phyloP scores from a whole-genome alignment of 331 rosid genomes.

The Malus hybrid region DNA sequence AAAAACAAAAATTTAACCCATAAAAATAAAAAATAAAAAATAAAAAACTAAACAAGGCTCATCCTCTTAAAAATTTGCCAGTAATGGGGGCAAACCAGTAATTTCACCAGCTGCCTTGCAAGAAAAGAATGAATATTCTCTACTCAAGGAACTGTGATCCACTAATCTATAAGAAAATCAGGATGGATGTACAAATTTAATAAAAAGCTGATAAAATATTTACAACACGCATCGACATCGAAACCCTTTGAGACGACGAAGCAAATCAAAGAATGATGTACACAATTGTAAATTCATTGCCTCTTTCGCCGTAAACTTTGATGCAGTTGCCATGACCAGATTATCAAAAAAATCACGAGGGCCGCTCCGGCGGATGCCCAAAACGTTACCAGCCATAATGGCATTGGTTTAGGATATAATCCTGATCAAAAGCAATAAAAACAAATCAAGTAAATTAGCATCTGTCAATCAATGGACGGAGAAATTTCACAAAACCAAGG shows the following conservation, averaged over 20 bases:
- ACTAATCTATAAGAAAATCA: conserved; percentile 44
- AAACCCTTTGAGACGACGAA: conserved; percentile 37
- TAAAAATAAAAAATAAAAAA: neutral
- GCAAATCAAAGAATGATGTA: conserved; percentile 52
- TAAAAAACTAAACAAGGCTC: conserved; percentile 6
- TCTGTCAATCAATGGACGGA: neutral
- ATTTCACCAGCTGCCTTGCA: conserved; percentile 24
- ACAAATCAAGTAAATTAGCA: neutral
- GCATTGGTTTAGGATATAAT: conserved; percentile 86
- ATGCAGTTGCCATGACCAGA: conserved; percentile 85
- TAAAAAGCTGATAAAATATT: conserved; percentile 36
- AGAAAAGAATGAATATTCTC: conserved; percentile 28
- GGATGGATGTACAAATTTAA: conserved; percentile 47
- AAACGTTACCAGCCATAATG: conserved; percentile 62
- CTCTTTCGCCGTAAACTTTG: conserved; percentile 59
- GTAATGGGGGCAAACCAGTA: conserved; percentile 24
- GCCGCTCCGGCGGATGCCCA: conserved; percentile 58
- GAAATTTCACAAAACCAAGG: neutral
- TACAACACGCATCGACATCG: conserved; percentile 47
- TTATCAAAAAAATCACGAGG: conserved; percentile 41
- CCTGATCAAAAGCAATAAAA: conserved; percentile 28
- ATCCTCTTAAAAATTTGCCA: conserved; percentile 10
- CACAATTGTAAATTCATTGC: conserved; percentile 32
- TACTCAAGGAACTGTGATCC: conserved; percentile 42
- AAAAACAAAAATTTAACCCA: too few relatives aligned